Evolutionary conservation across 306 rosid species (phyloP).

Genomic region (Pueraria montana): DNA sequence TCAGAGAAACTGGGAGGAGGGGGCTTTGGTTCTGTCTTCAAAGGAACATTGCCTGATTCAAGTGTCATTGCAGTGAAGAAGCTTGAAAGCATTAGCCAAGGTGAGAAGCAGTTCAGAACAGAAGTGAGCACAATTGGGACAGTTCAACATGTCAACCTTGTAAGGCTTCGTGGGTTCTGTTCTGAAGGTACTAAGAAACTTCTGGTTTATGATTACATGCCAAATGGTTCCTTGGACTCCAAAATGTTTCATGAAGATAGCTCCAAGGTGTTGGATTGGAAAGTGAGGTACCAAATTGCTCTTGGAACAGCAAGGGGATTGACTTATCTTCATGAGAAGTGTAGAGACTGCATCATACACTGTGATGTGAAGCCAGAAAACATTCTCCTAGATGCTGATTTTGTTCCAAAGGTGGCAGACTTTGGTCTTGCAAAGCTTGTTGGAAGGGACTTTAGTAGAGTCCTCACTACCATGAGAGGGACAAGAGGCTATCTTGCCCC

Average conservation of each 20-base stretch:
- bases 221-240: constrained; percentile 74
- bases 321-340: constrained; percentile 84
- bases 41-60: constrained; percentile 79
- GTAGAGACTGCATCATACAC: constrained; percentile 90
- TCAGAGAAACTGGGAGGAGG: constrained; percentile 91
- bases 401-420: constrained; percentile 85
- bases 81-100: constrained; percentile 85
- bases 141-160: constrained; percentile 87
- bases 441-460: constrained; percentile 89
- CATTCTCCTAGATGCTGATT: constrained; percentile 79
- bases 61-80: constrained; percentile 83
- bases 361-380: constrained; percentile 96
- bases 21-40: constrained; percentile 93
- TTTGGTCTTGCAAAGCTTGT: constrained; percentile 93
- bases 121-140: constrained; percentile 93
- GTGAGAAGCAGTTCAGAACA: constrained; percentile 90
- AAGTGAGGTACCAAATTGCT: constrained; percentile 81
- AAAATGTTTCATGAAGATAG: constrained; percentile 60
- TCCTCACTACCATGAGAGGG: constrained; percentile 95
- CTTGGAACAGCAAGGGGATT: constrained; percentile 88
- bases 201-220: constrained; percentile 88
- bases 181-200: constrained; percentile 73
- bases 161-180: constrained; percentile 91
- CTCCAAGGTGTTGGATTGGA: constrained; percentile 67
- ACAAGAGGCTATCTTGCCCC: constrained; percentile 94